Evolutionary conservation across 768 basidiomycete genomes (phyloP), one percentile per base, ranked within the genome.

Genomic region (Podaxis sp.): DNA sequence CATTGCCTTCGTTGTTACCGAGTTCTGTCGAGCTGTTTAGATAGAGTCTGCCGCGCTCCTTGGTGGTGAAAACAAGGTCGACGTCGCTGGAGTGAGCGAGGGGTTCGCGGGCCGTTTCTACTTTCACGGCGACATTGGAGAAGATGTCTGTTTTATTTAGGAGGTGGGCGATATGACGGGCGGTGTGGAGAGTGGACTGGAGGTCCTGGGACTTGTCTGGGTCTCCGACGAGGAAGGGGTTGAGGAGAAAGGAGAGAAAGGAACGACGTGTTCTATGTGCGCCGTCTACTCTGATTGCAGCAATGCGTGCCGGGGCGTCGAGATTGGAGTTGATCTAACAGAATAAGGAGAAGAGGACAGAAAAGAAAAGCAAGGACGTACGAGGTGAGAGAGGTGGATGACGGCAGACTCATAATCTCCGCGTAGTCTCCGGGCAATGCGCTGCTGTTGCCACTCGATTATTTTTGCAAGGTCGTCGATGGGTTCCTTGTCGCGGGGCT

Each of bases 1-100:
- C 95, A 60, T 79, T 95, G 11, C 93, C 96, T 73, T 98, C 97
- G 55, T 88, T 90, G 64, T 96, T 95, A 3, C 97, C 96, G 5
- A 98, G 79, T 70, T 98, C 95, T 2, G 96, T 98, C 4, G 91
- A 83, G 2, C 88, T 92, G 66, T 90, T 92, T 6, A 96, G 68
- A 67, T 82, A 93, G 67, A 88, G 85, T 40, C 92, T 78, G 4
- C 92, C 86, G 60, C 84, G 84, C 73, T 98, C 96, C 44, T 83
- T 79, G 2, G 93, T 83, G 63, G 84, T 83, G 74, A 96, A 87
- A 1, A 96, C 82, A 40, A 99, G 72, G 68, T 97, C 93, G 11
- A 96, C 84, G 65, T 91, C 90, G 8, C 81, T 82, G 10, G 75
- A 73, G 53, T 78, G 72, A 1, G 88, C 85, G 6, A 87, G 73